These are phyloP conservation scores for Parvularia atlantis DNA, from an alignment of 78 protist species.

Conservation along the genomic window DNA sequence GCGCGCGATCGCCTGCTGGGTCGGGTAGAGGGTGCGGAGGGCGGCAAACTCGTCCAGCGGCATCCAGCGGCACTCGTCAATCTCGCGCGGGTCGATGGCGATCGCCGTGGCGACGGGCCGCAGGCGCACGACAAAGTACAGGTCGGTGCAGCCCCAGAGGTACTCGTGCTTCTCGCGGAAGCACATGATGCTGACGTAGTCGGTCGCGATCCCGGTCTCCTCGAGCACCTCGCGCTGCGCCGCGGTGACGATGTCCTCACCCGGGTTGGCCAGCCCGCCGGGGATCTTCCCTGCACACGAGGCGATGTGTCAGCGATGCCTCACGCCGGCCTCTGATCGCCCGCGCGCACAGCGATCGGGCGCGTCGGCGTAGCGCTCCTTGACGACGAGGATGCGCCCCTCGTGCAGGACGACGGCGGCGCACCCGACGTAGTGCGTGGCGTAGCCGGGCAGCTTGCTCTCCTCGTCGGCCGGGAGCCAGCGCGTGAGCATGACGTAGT, in stretches of 20 bases:
- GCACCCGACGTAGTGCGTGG: conserved; percentile 13
- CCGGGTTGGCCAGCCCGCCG: conserved; percentile 27
- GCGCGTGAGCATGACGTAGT: conserved; percentile 8
- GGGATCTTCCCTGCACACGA: conserved; percentile 37
- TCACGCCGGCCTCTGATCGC: not conserved
- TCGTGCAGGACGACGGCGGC: conserved; percentile 14
- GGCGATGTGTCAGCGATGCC: not conserved
- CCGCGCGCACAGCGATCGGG: not conserved
- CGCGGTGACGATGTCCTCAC: not conserved
- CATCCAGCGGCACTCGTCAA: conserved; percentile 14
- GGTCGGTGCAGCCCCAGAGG: not conserved
- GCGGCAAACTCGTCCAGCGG: conserved; percentile 1
- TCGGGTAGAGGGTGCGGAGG: too few relatives aligned
- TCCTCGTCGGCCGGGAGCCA: conserved; percentile 7
- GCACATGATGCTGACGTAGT: not conserved
- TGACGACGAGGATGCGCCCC: conserved; percentile 1
- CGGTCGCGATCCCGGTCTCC: conserved; percentile 25
- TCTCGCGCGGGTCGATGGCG: not conserved
- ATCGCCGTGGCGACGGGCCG: not conserved
- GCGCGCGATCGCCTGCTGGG: too few relatives aligned
- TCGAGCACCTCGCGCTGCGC: conserved; percentile 26
- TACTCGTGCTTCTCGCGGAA: conserved; percentile 8
- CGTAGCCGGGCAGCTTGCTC: conserved; percentile 6
- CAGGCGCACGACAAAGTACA: conserved; percentile 12
- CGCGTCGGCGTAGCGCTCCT: conserved; percentile 5